These are phyloP conservation scores for Fonsecaea pedrosoi DNA, from an alignment of 2,329 filamentous ascomycete genomes.

Conservation along the genomic window DNA sequence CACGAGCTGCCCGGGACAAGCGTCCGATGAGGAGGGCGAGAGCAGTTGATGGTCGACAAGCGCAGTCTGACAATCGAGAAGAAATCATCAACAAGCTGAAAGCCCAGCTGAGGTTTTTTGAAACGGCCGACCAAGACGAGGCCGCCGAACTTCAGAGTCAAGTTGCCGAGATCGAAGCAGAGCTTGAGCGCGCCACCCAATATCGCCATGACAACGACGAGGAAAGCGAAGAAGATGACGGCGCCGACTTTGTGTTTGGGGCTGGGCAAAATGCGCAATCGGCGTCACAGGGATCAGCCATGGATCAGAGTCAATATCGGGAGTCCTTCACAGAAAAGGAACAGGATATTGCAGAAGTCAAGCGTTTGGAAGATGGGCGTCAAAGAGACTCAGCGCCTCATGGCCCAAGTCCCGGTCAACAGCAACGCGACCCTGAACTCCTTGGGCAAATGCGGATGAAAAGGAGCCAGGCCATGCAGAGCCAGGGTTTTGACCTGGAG, in stretches of 20 bases:
- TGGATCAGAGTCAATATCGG: background rate
- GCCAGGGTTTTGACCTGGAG: constrained; percentile 16
- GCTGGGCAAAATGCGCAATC: constrained; percentile 2
- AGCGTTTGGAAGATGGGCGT: constrained; percentile 25
- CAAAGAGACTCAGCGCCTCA: constrained; percentile 12
- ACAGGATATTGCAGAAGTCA: constrained; percentile 27
- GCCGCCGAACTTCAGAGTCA: constrained; percentile 7
- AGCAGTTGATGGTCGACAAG: constrained; percentile 19
- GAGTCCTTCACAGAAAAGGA: background rate
- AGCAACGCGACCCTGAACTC: constrained; percentile 21
- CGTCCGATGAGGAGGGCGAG: constrained; percentile 1
- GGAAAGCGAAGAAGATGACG: constrained; percentile 36
- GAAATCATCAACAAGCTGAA: constrained; percentile 10
- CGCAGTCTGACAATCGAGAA: constrained; percentile 22
- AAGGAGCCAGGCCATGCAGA: constrained; percentile 4
- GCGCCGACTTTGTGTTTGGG: constrained; percentile 31
- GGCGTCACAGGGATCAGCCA: background rate
- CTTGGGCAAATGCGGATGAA: constrained; percentile 16
- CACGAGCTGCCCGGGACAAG: constrained; percentile 3
- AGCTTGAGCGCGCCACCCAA: background rate
- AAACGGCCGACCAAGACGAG: constrained; percentile 6
- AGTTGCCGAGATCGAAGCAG: constrained; percentile 14
- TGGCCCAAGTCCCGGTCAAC: background rate
- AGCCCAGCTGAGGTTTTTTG: constrained; percentile 23
- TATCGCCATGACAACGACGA: background rate